Base-by-base conservation (phyloP, 257 asterid genomes). In the Leonotis leonurus region DNA sequence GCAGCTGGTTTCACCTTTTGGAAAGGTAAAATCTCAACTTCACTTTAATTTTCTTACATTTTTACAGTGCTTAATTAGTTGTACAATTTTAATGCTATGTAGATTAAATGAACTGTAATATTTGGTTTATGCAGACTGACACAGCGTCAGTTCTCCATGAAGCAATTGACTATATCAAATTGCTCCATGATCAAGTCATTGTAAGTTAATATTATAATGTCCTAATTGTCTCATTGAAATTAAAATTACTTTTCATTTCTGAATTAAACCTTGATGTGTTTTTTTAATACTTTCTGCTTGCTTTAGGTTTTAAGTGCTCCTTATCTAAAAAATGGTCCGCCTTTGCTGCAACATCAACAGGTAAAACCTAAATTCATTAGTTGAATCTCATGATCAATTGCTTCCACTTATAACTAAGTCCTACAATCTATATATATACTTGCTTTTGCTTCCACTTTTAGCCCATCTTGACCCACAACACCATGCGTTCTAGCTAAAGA, bases 71-170 rank as follows among this genome's bases (percentile, higher is more conserved):
- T n/a, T n/a, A n/a, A n/a, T n/a, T n/a, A n/a, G n/a, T n/a, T n/a
- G n/a, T n/a, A n/a, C n/a, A n/a, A n/a, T n/a, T n/a, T n/a, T n/a
- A n/a, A n/a, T n/a, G n/a, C n/a, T n/a, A n/a, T n/a, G n/a, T n/a
- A n/a, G n/a, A n/a, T n/a, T n/a, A n/a, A n/a, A n/a, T n/a, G n/a
- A n/a, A n/a, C n/a, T n/a, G n/a, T 61, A 27, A 17, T 26, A 5
- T 60, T 18, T 68, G 12, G 5, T 21, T 24, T 4, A 46, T 75
- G 37, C 86, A 90, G 97, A 90, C 97, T 45, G 97, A 90, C 79
- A 90, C 96, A 25, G 97, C 96, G n/a, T 90, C 95, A 24, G 96
- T 90, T 63, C 97, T 90, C 40, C 94, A 90, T 33, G 97, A 90
- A 82, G 97, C 96, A 14, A 81, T 87, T 54, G 95, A 83, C 60